These are phyloP conservation scores for Diversispora epigaea DNA, from an alignment of 192 early-diverging fungal genomes.

Conservation along the genomic window DNA sequence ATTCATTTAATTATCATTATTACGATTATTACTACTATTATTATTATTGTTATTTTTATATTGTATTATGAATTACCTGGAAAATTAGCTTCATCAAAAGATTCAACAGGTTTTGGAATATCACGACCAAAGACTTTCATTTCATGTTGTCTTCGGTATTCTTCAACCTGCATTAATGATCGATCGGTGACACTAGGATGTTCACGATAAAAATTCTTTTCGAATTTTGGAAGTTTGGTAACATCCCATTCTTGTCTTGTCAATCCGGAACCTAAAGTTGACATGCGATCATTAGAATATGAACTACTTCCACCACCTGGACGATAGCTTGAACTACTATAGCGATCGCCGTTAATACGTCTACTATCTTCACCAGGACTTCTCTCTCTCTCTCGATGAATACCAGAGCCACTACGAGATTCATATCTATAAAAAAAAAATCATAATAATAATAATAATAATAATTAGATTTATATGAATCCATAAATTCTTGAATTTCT, in stretches of 20 bases:
- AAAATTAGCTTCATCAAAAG: constrained; percentile 91
- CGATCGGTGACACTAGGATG: constrained; percentile 67
- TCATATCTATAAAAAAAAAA: constrained; percentile 37
- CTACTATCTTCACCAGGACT: constrained; percentile 44
- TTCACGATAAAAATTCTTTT: constrained; percentile 98
- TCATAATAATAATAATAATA: not conserved
- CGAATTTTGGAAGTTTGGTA: constrained; percentile 70
- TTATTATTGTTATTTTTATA: no score
- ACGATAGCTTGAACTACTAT: constrained; percentile 27
- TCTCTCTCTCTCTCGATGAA: constrained; percentile 55
- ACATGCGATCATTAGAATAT: constrained; percentile 52
- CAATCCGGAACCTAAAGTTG: constrained; percentile 58
- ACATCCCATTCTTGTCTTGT: constrained; percentile 68
- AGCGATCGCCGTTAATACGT: constrained; percentile 37
- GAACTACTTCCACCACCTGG: constrained; percentile 46
- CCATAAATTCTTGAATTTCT: not conserved
- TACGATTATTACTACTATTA: no score
- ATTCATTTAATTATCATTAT: no score
- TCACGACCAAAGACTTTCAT: constrained; percentile 82
- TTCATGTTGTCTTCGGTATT: constrained; percentile 71
- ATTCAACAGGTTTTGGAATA: constrained; percentile 86
- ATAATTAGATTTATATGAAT: not conserved
- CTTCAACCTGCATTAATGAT: constrained; percentile 70
- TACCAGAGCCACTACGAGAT: constrained; percentile 50
- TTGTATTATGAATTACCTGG: no score